Conservation (phyloP, 805 yeast species). For the Metschnikowia dekortorum region DNA sequence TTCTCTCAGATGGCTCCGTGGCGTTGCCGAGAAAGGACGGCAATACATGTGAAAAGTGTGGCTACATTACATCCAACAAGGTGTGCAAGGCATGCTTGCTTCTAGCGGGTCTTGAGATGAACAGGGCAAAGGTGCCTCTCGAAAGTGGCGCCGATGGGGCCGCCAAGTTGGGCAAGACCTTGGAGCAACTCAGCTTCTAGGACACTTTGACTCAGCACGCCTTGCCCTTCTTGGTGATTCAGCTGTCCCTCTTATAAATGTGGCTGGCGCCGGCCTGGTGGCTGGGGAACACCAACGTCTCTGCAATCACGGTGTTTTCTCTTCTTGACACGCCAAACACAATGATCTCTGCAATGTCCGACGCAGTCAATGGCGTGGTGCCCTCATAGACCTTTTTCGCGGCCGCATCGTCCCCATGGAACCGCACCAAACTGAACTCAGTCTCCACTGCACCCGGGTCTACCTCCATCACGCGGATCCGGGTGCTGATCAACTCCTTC, state of each 20-base stretch:
- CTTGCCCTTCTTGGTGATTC: neutral
- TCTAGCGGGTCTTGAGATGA: conserved; percentile 75
- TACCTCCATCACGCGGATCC: conserved; percentile 35
- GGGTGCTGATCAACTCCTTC: conserved; percentile 33
- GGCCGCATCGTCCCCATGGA: conserved; percentile 27
- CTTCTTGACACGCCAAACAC: conserved; percentile 34
- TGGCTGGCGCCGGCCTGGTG: conserved; percentile 33
- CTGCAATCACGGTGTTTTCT: conserved; percentile 35
- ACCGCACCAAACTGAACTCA: conserved; percentile 35
- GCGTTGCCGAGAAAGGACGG: conserved; percentile 49
- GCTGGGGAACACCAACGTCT: conserved; percentile 34
- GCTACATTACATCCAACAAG: conserved; percentile 81
- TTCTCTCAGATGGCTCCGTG: conserved; percentile 61
- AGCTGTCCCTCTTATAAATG: conserved; percentile 15
- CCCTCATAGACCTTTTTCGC: conserved; percentile 35
- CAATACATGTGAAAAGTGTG: conserved; percentile 81
- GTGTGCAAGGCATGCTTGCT: conserved; percentile 92
- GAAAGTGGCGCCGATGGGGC: conserved; percentile 62
- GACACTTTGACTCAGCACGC: too few species aligned
- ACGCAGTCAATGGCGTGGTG: conserved; percentile 30
- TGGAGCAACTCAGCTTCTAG: conserved; percentile 63
- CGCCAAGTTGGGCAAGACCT: conserved; percentile 54
- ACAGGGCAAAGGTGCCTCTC: conserved; percentile 60
- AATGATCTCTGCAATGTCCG: conserved; percentile 37
- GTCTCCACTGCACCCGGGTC: conserved; percentile 41